Conservation (phyloP, 2,329 filamentous ascomycete species). For the Penicillium sp. region DNA sequence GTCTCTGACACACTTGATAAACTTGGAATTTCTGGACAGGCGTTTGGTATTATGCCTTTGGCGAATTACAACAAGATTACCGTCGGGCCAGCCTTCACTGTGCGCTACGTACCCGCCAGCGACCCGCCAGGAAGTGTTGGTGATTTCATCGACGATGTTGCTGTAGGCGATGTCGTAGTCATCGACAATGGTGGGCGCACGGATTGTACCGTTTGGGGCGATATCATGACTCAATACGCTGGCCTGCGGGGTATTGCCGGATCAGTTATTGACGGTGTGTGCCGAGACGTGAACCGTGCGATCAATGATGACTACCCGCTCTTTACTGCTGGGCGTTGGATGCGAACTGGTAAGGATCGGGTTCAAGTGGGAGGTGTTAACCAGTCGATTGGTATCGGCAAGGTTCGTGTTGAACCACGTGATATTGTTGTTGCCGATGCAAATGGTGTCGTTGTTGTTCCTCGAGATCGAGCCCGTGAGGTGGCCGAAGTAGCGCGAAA, state of each 20-base stretch:
- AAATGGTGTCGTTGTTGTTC: slow-evolving; percentile 24
- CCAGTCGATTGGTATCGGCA: slow-evolving; percentile 30
- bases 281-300: slow-evolving; percentile 34
- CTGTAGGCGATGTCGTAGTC: slow-evolving; percentile 39
- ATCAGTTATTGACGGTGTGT: slow-evolving; percentile 37
- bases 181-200: slow-evolving; percentile 38
- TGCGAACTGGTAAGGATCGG: slow-evolving; percentile 37
- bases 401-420: slow-evolving; percentile 27
- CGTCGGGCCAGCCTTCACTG: slow-evolving; percentile 36
- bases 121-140: slow-evolving; percentile 30
- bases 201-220: slow-evolving; percentile 40
- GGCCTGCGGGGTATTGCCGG: slow-evolving; percentile 33
- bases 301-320: slow-evolving; percentile 32
- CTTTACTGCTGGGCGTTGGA: slow-evolving; percentile 36
- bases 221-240: slow-evolving; percentile 41
- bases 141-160: slow-evolving; percentile 37
- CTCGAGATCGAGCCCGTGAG: slow-evolving; percentile 17
- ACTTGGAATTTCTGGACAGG: slow-evolving; percentile 23
- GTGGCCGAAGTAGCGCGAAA: slow-evolving; percentile 15
- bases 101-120: slow-evolving; percentile 30
- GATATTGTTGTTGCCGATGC: slow-evolving; percentile 36
- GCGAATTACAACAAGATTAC: slow-evolving; percentile 30
- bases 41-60: slow-evolving; percentile 20
- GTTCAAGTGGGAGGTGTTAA: slow-evolving; percentile 35
- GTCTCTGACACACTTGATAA: slow-evolving; percentile 27